Evolutionary conservation across 1,139 yeast genomes (phyloP), one percentile per base, ranked within the genome.

Genomic region (Yamadazyma spencermartinsiae): DNA sequence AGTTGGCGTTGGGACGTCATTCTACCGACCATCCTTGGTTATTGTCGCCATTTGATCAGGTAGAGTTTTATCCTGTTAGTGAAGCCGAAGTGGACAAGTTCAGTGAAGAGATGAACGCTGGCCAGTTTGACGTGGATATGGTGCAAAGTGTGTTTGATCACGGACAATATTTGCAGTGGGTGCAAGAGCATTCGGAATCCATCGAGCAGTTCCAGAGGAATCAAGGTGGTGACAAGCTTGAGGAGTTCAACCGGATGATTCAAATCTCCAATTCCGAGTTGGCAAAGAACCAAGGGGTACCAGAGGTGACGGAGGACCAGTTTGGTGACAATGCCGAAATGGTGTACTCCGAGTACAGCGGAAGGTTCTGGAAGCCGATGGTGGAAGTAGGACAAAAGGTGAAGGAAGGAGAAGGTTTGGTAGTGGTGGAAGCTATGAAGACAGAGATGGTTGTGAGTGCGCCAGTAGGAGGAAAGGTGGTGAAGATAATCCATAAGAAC

Each of bases 361-460:
- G 98, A 41, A 75, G 98, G 51, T 89, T 92, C 79, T 92, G 98
- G 98, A 92, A 92, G 64, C 79, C 94, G 2, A 70, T 89, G 50
- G 95, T 85, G 24, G 67, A 73, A 39, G 90, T 77, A 33, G 97
- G 96, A n/a, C 94, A 86, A 50, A 63, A 50, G 15, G 95, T 92
- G 23, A 68, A 69, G 38, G 75, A 68, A 41, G 95, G 90, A 25
- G 92, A 87, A 53, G 89, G 89, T 4, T 71, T 92, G 47, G 77
- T 92, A 46, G 88, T 92, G 38, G 87, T 92, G 42, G 98, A 92
- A 62, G 98, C 98, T 38, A 92, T 92, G 98, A 92, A 92, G 72
- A 92, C 98, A 1, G 98, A 92, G 62, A 89, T 92, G 96, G 78
- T 81, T 36, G 95, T 90, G 31, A 71, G 66, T 42, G 80, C 97